Base-by-base conservation (phyloP, 257 asterid genomes). In the Nicotiana paniculata region DNA sequence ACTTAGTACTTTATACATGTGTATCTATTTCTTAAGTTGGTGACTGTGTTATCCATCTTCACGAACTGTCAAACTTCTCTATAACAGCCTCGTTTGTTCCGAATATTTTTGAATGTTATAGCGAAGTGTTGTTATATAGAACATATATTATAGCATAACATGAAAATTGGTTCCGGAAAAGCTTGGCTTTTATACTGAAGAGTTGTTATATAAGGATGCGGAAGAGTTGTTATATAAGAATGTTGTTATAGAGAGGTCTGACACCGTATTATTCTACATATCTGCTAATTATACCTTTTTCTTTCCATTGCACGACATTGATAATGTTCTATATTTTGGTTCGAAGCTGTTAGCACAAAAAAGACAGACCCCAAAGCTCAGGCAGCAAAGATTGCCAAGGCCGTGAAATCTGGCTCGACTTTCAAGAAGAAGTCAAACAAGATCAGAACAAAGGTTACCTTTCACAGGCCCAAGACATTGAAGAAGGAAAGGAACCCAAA, bases 401-500 rank as follows among this genome's bases (percentile, higher is more conserved):
- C 87, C 1, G 77, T 85, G 80, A 81, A 84, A 76, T 67, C 80
- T 12, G 87, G 87, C 2, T 30, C 82, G 13, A 76, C 82, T 39
- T 26, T 81, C 58, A 81, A 84, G 82, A 81, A 84, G 82, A 46
- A 69, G 58, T n/a, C 85, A 4, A 64, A 76, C 77, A 85, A 85
- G 67, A 81, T 84, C 79, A 24, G 79, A 9, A 84, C 85, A n/a
- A 84, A 84, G 57, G 85, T 84, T 18, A 84, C 86, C 24, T 84
- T 84, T 77, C 86, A 81, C 64, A 64, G 86, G 51, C 87, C 87
- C 3, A 84, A 67, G 84, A 81, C 87, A 61, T 74, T 84, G 77
- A 61, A 81, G 70, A 72, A 80, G 84, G 87, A 84, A 1, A 84
- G 87, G 55, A 84, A 80, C 82, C 86, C 87, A 37, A 84, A 84